These are phyloP conservation scores for Aphanomyces astaci DNA, from an alignment of 352 stramenopile genomes.

Conservation along the genomic window DNA sequence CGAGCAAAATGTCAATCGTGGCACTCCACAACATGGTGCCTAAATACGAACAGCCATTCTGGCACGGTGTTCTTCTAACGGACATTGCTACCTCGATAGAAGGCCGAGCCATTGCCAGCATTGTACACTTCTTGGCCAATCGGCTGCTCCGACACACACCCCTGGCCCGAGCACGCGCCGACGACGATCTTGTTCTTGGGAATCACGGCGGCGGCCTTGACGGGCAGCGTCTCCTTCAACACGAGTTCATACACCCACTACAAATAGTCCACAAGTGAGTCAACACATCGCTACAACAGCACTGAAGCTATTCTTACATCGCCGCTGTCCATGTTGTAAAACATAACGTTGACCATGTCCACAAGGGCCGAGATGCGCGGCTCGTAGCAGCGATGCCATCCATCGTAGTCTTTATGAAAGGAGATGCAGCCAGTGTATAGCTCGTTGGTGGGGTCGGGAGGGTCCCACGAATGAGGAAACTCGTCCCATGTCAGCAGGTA, in stretches of 20 bases:
- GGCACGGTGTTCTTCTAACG: not conserved
- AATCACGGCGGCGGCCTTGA: not conserved
- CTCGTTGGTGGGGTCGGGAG: not conserved
- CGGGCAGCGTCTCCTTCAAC: slow-evolving; percentile 11
- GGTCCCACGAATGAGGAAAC: slow-evolving; percentile 14
- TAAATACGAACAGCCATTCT: not conserved
- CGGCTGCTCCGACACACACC: slow-evolving; percentile 7
- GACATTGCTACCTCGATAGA: not conserved
- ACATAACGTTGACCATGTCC: slow-evolving; percentile 80
- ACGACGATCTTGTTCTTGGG: slow-evolving; percentile 1
- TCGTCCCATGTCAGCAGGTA: slow-evolving; percentile 13
- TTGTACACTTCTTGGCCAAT: slow-evolving; percentile 3
- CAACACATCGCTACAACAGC: not conserved
- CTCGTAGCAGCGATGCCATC: slow-evolving; percentile 47
- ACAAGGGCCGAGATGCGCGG: slow-evolving; percentile 40
- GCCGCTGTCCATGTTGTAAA: slow-evolving; percentile 63
- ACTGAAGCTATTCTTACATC: slow-evolving; percentile 8
- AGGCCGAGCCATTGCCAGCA: slow-evolving; percentile 2
- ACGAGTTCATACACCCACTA: slow-evolving; percentile 8
- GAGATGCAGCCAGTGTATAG: not conserved
- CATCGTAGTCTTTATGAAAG: not conserved
- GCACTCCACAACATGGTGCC: slow-evolving; percentile 19
- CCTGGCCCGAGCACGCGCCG: slow-evolving; percentile 11
- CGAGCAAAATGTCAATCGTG: slow-evolving; percentile 18
- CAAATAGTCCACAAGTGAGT: not conserved